Evolutionary conservation across 2,329 filamentous ascomycete genomes (phyloP), one percentile per base, ranked within the genome.

Genomic region (Colletotrichum zoysiae): DNA sequence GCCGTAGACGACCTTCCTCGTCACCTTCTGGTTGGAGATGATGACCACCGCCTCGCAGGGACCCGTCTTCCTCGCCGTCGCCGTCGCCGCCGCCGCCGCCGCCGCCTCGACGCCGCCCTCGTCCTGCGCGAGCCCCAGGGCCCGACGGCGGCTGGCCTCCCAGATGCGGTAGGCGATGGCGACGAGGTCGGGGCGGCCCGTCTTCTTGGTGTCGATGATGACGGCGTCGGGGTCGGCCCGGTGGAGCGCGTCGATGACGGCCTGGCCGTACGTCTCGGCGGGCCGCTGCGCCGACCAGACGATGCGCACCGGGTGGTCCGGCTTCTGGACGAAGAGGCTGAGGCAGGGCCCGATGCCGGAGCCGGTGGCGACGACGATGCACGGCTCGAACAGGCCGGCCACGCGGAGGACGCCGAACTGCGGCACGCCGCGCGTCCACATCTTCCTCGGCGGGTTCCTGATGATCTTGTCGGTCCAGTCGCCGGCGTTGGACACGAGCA

Each of bases 391-490:
- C 38, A 94, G 84, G 0, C 87, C 86, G 46, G 91, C 89, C 68
- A 92, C 86, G 75, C 91, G 89, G 76, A 92, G 87, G 44, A 94
- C 90, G 51, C 92, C 92, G 72, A 87, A 89, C 3, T 90, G 86
- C 1, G 92, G 90, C 0, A 91, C 84, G 12, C 92, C 92, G 56
- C 91, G 88, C 6, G 91, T 88, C 90, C 90, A 95, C 57, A 94
- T 81, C 62, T 87, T 81, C 0, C 82, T 86, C 1, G 91, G 91
- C 2, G 89, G 89, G 59, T 86, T 84, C 59, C 85, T 81, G 80
- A 95, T 93, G 67, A 88, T 87, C 42, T 85, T 83, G 33, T 83
- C 83, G 0, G 92, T 95, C 92, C 92, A 95, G 81, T 95, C 92
- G 30, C 92, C 92, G 4, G 91, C 92, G 74, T 91, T 91, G 65